Percentiles rank a stretch among this genome's conserved stretches.
Evolutionary conservation across 164 flowering plant genomes (phyloP).

Genomic region (Brasenia schreberi): DNA sequence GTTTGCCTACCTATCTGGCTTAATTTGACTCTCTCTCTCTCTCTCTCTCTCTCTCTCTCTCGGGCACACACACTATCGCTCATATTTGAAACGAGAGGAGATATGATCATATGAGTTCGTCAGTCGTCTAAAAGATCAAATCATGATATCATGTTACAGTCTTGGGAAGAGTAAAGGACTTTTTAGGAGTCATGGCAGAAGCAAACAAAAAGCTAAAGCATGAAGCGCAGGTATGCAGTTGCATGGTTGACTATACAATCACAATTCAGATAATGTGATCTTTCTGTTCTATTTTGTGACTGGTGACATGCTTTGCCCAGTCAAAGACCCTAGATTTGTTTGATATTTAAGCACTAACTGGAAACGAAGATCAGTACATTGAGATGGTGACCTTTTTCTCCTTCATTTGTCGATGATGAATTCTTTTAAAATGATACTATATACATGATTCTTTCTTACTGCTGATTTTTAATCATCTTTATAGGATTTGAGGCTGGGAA

Average conservation of each 20-base stretch:
- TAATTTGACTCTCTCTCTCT: too few species aligned
- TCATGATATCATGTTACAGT: constrained; percentile 22
- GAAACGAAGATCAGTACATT: constrained; percentile 58
- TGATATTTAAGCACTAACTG: constrained; percentile 68
- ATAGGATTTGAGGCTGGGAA: constrained; percentile 79
- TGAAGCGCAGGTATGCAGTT: constrained; percentile 34
- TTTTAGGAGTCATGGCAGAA: constrained; percentile 64
- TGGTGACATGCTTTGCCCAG: constrained; percentile 14
- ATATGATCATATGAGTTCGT: too few species aligned
- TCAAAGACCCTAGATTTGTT: constrained; percentile 30
- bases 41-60: too few species aligned
- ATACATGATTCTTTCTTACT: neutral
- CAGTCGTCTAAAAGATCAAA: neutral
- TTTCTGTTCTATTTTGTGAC: neutral
- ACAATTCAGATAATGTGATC: neutral
- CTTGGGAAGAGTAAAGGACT: constrained; percentile 60
- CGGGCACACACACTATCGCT: too few species aligned
- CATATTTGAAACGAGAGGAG: too few species aligned
- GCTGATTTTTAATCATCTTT: neutral
- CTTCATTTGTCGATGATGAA: too few species aligned
- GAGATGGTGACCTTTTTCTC: constrained; percentile 48
- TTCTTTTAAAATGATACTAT: neutral
- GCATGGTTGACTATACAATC: neutral
- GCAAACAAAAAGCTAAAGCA: constrained; percentile 49
- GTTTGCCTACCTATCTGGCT: neutral